phyloP scores from a whole-genome alignment of 2,329 filamentous ascomycete genomes.

The Trichoderma sp. region DNA sequence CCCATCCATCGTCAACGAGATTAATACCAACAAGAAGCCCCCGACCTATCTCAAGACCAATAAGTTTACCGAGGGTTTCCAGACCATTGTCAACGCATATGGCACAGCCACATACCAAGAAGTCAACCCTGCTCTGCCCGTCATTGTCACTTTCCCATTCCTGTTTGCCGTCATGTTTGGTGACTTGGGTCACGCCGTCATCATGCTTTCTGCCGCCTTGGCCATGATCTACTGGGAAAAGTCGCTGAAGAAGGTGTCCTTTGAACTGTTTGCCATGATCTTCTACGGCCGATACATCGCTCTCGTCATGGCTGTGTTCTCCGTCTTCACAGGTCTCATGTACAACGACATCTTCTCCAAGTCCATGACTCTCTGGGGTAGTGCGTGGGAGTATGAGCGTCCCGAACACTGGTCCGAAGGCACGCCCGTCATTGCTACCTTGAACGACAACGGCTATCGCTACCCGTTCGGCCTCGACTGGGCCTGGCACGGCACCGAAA shows the following conservation, averaged over 20 bases:
- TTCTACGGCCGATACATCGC: slow-evolving; percentile 99
- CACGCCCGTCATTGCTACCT: slow-evolving; percentile 60
- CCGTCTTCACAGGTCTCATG: slow-evolving; percentile 92
- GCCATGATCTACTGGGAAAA: slow-evolving; percentile 98
- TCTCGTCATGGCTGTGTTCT: slow-evolving; percentile 96
- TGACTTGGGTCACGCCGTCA: slow-evolving; percentile 87
- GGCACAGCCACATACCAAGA: slow-evolving; percentile 97
- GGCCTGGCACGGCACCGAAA: slow-evolving; percentile 95
- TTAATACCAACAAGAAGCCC: slow-evolving; percentile 93
- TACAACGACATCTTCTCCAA: slow-evolving; percentile 98
- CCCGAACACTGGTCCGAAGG: slow-evolving; percentile 66
- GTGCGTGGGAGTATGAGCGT: slow-evolving; percentile 78
- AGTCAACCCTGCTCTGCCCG: slow-evolving; percentile 92
- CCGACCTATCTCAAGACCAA: slow-evolving; percentile 98
- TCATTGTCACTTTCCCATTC: slow-evolving; percentile 98
- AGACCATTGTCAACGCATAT: slow-evolving; percentile 98
- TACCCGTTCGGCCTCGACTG: slow-evolving; percentile 96
- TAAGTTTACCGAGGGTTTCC: slow-evolving; percentile 96
- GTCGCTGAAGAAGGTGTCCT: slow-evolving; percentile 83
- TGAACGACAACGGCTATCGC: slow-evolving; percentile 69
- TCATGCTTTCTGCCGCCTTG: slow-evolving; percentile 79
- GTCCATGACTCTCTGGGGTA: slow-evolving; percentile 82
- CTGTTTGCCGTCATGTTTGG: slow-evolving; percentile 99
- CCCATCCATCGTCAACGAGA: slow-evolving; percentile 97
- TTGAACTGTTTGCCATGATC: slow-evolving; percentile 96